phyloP scores from a whole-genome alignment of 768 basidiomycete genomes.

The Lactifluus piperatus region DNA sequence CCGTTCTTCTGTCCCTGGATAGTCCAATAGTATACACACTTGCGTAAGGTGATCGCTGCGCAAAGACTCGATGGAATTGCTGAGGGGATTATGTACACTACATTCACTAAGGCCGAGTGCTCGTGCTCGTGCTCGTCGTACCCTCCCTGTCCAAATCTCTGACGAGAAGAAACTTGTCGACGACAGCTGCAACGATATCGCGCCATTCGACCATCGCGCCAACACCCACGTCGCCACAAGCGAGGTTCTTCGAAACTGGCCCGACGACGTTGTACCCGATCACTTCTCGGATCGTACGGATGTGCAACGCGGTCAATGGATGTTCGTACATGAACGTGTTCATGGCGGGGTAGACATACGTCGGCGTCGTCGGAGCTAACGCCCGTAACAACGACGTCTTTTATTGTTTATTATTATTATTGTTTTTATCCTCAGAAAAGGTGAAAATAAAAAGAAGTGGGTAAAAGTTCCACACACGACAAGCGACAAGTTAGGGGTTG shows the following conservation, averaged over 20 bases:
- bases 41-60: background rate
- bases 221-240: constrained; percentile 89
- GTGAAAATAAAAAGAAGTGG: too few species aligned
- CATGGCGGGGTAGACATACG: constrained; percentile 95
- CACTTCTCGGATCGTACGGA: constrained; percentile 63
- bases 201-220: constrained; percentile 98
- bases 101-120: background rate
- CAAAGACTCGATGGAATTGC: too few species aligned
- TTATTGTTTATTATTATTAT: too few species aligned
- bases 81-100: background rate
- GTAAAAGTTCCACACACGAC: too few species aligned
- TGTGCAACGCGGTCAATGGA: constrained; percentile 79
- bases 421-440: too few species aligned
- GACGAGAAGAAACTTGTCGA: constrained; percentile 37
- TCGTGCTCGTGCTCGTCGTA: background rate
- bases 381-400: constrained; percentile 80
- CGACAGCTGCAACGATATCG: constrained; percentile 73
- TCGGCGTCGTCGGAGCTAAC: constrained; percentile 73
- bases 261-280: constrained; percentile 77
- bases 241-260: constrained; percentile 79
- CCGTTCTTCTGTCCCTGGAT: background rate
- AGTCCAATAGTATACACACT: background rate
- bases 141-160: background rate
- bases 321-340: constrained; percentile 98
- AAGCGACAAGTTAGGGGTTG: too few species aligned